Conservation (phyloP, 495 filamentous ascomycete species). For the Talaromyces ruber region DNA sequence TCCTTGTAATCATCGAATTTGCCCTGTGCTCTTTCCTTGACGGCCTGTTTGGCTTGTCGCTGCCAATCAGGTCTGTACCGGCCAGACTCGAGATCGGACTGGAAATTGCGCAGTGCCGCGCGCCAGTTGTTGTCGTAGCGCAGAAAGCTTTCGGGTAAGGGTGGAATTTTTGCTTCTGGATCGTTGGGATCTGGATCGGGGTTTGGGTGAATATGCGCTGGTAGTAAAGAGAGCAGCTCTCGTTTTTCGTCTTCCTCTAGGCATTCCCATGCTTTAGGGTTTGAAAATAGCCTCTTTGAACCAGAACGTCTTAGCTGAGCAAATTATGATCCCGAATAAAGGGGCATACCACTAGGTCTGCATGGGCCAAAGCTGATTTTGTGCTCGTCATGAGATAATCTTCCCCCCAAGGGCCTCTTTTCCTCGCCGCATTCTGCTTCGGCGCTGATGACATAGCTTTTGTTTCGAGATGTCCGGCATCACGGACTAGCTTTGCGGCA, state of each 20-base stretch:
- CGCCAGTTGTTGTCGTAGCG: slow-evolving; percentile 44
- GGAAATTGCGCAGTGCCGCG: slow-evolving; percentile 41
- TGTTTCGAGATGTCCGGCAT: slow-evolving; percentile 13
- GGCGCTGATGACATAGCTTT: slow-evolving; percentile 15
- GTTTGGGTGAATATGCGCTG: slow-evolving; percentile 34
- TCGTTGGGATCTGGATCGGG: slow-evolving; percentile 21
- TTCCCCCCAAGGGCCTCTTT: slow-evolving; percentile 33
- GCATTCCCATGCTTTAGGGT: slow-evolving; percentile 48
- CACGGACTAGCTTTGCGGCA: slow-evolving; percentile 9
- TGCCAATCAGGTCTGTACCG: slow-evolving; percentile 61
- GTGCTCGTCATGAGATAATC: slow-evolving; percentile 47
- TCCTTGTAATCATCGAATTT: slow-evolving; percentile 63
- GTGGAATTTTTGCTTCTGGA: slow-evolving; percentile 23
- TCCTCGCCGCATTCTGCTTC: slow-evolving; percentile 28
- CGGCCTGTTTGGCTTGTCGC: slow-evolving; percentile 51
- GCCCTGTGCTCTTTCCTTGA: slow-evolving; percentile 53
- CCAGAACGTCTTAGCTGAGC: slow-evolving; percentile 7
- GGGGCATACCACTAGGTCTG: slow-evolving; percentile 48
- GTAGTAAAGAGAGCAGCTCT: slow-evolving; percentile 47
- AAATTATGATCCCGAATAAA: slow-evolving; percentile 1
- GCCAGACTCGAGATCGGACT: slow-evolving; percentile 53
- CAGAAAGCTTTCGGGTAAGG: slow-evolving; percentile 34
- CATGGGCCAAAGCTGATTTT: slow-evolving; percentile 43
- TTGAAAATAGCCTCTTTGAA: slow-evolving; percentile 45
- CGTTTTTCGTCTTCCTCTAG: slow-evolving; percentile 47